These are phyloP conservation scores for Tolypocladium sp. DNA, from an alignment of 2,329 filamentous ascomycete species.

Conservation along the genomic window DNA sequence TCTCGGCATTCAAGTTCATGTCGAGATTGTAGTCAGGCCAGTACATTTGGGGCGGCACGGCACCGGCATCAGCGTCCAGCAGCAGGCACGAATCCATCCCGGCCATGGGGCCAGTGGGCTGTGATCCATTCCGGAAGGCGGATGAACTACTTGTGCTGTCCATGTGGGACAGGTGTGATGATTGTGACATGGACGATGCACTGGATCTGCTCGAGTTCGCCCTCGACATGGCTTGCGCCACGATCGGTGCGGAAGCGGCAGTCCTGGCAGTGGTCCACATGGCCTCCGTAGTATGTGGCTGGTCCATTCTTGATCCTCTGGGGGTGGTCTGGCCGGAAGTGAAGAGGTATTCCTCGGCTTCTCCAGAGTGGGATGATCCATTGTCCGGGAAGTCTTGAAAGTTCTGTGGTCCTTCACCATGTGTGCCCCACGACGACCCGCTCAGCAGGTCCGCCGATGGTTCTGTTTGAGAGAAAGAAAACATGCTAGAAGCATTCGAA, in stretches of 20 bases:
- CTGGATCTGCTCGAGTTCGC: slow-evolving; percentile 27
- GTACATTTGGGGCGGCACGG: slow-evolving; percentile 40
- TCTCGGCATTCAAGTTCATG: slow-evolving; percentile 30
- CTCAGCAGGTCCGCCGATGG: slow-evolving; percentile 45
- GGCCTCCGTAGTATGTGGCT: slow-evolving; percentile 35
- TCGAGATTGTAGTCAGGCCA: slow-evolving; percentile 38
- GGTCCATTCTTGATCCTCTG: slow-evolving; percentile 36
- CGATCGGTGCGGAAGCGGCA: slow-evolving; percentile 18
- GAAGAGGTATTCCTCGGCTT: slow-evolving; percentile 45
- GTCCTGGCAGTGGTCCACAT: slow-evolving; percentile 36
- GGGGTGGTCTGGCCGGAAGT: slow-evolving; percentile 46
- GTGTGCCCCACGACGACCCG: slow-evolving; percentile 45
- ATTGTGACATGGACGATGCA: slow-evolving; percentile 38
- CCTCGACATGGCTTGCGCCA: slow-evolving; percentile 29
- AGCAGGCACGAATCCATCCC: slow-evolving; percentile 44
- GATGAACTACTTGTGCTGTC: slow-evolving; percentile 42
- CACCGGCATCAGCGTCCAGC: slow-evolving; percentile 38
- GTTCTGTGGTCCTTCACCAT: slow-evolving; percentile 52
- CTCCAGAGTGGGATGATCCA: slow-evolving; percentile 40
- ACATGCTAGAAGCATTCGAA: slow-evolving; percentile 39
- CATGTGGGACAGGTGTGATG: slow-evolving; percentile 40
- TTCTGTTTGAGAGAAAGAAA: slow-evolving; percentile 52
- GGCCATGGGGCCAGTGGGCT: slow-evolving; percentile 27
- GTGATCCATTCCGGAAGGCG: slow-evolving; percentile 30
- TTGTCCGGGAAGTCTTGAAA: slow-evolving; percentile 43